phyloP scores from a whole-genome alignment of 352 stramenopile genomes.

The Phytophthora rubi region DNA sequence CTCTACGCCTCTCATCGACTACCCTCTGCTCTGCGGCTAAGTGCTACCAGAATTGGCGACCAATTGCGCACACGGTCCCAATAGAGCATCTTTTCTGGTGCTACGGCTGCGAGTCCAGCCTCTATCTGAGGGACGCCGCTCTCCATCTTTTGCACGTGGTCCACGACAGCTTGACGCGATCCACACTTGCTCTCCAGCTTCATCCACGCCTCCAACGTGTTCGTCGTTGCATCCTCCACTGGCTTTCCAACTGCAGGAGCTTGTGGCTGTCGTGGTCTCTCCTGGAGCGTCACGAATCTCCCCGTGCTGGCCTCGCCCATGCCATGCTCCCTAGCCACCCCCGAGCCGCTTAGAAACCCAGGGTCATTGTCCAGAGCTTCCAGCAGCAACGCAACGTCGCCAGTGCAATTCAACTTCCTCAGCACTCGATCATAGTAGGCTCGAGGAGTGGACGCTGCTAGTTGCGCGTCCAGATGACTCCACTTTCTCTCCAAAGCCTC shows the following conservation, averaged over 20 bases:
- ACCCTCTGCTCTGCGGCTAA: no score
- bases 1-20: no score
- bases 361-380: not conserved
- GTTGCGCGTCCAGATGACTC: slow-evolving; percentile 1
- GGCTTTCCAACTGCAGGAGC: not conserved
- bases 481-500: slow-evolving; percentile 4
- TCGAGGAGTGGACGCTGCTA: slow-evolving; percentile 1
- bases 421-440: slow-evolving; percentile 10
- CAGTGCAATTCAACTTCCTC: slow-evolving; percentile 1
- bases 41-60: no score
- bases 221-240: not conserved
- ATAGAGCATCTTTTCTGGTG: slow-evolving; percentile 25
- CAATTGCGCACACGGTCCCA: no score
- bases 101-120: not conserved
- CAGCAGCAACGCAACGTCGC: not conserved
- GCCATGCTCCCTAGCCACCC: not conserved
- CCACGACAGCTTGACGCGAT: not conserved
- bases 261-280: not conserved
- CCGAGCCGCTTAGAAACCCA: not conserved
- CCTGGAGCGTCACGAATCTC: slow-evolving; percentile 9
- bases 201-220: slow-evolving; percentile 1
- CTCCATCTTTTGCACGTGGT: slow-evolving; percentile 2
- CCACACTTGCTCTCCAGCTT: not conserved
- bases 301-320: slow-evolving; percentile 14
- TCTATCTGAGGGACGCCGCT: not conserved